Conservation (phyloP, 148 eudicot genomes). For the Beta vulgaris region DNA sequence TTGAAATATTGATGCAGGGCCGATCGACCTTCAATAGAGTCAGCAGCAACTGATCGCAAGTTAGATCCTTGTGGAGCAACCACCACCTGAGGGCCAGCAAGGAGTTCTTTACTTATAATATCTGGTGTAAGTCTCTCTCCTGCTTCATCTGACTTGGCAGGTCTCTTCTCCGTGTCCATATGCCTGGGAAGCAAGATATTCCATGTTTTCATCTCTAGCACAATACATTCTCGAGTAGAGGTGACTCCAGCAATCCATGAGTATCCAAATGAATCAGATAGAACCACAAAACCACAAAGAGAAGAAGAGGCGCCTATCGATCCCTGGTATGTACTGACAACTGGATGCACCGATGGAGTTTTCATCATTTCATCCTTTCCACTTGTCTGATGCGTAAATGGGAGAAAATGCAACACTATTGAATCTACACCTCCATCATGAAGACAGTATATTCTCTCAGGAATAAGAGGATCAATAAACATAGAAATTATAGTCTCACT, state of each 20-base stretch:
- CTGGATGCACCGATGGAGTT: constrained; percentile 75
- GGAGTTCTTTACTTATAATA: constrained; percentile 86
- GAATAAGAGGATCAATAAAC: constrained; percentile 71
- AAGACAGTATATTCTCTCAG: constrained; percentile 75
- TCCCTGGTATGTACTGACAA: constrained; percentile 59
- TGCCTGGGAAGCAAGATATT: constrained; percentile 51
- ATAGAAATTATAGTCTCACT: constrained; percentile 47
- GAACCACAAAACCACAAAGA: constrained; percentile 68
- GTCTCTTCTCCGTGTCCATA: constrained; percentile 41
- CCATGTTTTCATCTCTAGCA: constrained; percentile 80
- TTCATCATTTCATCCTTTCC: constrained; percentile 60
- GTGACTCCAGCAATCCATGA: constrained; percentile 92
- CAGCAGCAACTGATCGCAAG: constrained; percentile 60
- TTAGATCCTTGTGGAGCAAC: constrained; percentile 64
- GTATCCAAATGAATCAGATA: constrained; percentile 82
- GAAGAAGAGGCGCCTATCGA: constrained; percentile 38
- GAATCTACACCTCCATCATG: constrained; percentile 89
- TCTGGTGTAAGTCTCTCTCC: constrained; percentile 40
- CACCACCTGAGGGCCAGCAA: constrained; percentile 75
- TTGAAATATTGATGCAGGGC: constrained; percentile 85
- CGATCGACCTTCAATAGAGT: constrained; percentile 91
- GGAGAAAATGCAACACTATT: constrained; percentile 88
- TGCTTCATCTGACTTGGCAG: constrained; percentile 33
- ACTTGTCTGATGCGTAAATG: constrained; percentile 70
- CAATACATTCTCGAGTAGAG: constrained; percentile 61